Percentiles rank a stretch among this genome's conserved stretches.
phyloP scores from a whole-genome alignment of 2,329 filamentous ascomycete species.

The Microsporum audouinii region DNA sequence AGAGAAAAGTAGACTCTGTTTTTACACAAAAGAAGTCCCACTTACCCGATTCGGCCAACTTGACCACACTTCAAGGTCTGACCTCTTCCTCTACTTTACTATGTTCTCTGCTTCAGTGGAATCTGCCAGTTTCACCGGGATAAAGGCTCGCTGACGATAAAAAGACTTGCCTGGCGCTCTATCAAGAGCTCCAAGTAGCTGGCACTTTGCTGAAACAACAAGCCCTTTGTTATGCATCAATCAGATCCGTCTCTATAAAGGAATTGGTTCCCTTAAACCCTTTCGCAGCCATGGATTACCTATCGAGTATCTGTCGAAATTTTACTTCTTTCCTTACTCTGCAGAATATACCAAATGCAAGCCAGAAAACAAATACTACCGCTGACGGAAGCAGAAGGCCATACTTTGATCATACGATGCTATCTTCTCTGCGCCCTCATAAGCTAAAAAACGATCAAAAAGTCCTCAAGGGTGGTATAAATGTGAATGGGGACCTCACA shows the following conservation, averaged over 20 bases:
- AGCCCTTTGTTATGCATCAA: not conserved
- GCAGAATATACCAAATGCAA: not conserved
- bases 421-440: not conserved
- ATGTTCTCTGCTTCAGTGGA: not conserved
- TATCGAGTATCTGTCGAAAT: constrained; percentile 1
- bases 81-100: not conserved
- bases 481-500: not conserved
- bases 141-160: not conserved
- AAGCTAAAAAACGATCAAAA: not conserved
- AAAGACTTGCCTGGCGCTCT: not conserved
- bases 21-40: not conserved
- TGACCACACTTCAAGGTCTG: not conserved
- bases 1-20: not conserved
- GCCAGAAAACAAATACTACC: not conserved
- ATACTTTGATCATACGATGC: not conserved
- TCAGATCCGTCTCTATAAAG: not conserved
- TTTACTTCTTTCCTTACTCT: not conserved
- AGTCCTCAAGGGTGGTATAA: too few relatives aligned
- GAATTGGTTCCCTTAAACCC: not conserved
- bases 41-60: not conserved
- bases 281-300: not conserved
- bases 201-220: not conserved
- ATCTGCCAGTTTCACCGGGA: not conserved
- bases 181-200: not conserved
- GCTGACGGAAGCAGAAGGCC: not conserved